Evolutionary conservation across 176 grass and related monocot genomes (phyloP), one percentile per base, ranked within the genome.

Genomic region (Echinochloa phyllopogon): DNA sequence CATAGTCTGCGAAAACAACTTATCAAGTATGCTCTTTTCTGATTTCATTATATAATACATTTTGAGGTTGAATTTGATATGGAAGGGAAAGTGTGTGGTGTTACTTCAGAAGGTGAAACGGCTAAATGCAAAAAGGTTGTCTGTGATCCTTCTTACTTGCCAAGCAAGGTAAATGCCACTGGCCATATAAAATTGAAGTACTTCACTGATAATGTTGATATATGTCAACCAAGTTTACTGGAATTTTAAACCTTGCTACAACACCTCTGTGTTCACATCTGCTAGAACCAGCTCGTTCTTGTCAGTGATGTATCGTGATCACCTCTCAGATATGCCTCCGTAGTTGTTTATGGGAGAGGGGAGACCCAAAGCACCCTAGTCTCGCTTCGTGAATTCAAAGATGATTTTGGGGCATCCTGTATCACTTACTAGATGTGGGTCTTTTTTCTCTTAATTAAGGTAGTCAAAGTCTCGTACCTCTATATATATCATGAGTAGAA

Each of bases 61-160:
- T 50, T 87, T 36, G 13, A 97, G 95, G 92, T 97, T 89, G 92
- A 97, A 88, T 97, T 94, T 78, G 95, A 97, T 87, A 59, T 85
- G 63, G 92, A 94, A 89, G 95, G 92, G 43, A 97, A 97, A 91
- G 90, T 77, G n/a, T 97, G 92, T 67, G 95, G 95, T 69, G 94
- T 94, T 84, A 92, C 95, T 9, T 97, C 95, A 50, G 92, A 97
- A 92, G 95, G 95, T 27, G 95, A 94, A 94, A 97, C 95, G 58
- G 95, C 95, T 11, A 92, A 90, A 65, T 97, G 95, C 86, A 97
- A 89, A 64, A 97, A 97, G 75, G 86, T 97, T 65, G 95, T 97
- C 24, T 97, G 95, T 87, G 95, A 97, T 73, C 95, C 95, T 87
- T 97, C 92, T 59, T 97, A 97, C 92, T 83, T 97, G 33, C 69